Percentiles rank a stretch among this genome's conserved stretches.
These are phyloP conservation scores for Boletus pseudopeckii DNA, from an alignment of 768 basidiomycete species.

Conservation along the genomic window DNA sequence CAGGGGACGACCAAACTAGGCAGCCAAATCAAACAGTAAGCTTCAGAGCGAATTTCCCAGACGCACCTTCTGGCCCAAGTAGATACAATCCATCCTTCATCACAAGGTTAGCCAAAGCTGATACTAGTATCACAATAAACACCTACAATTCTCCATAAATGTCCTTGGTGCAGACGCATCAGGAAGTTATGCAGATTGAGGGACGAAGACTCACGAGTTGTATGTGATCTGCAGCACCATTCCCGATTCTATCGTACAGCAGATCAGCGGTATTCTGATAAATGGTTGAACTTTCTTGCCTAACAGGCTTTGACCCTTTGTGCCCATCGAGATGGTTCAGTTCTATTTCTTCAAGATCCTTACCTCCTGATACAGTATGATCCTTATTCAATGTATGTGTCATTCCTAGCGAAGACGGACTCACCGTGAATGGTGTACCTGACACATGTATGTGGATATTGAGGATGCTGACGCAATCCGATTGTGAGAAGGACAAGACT, in stretches of 20 bases:
- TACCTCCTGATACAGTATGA: conserved; percentile 43
- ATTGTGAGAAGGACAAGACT: neutral
- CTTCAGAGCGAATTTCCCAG: neutral
- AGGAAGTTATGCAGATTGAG: neutral
- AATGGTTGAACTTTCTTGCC: conserved; percentile 32
- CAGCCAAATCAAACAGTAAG: conserved; percentile 1
- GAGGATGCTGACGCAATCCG: neutral
- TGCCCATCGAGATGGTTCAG: conserved; percentile 85
- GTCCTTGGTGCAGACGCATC: conserved; percentile 51
- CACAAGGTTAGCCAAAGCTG: neutral
- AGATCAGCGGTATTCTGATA: conserved; percentile 2
- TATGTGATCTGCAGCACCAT: conserved; percentile 92
- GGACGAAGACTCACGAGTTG: conserved; percentile 57
- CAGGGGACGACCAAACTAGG: conserved; percentile 71
- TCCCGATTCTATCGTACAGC: conserved; percentile 62
- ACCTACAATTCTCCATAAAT: conserved; percentile 90
- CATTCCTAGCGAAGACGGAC: neutral
- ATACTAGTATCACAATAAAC: neutral
- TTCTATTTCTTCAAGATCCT: conserved; percentile 82
- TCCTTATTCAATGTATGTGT: neutral
- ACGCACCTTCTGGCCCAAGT: conserved; percentile 85
- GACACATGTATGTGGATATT: neutral
- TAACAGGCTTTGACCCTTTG: conserved; percentile 79
- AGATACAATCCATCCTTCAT: conserved; percentile 89
- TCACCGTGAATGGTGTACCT: conserved; percentile 87